Base-by-base conservation (phyloP, 805 yeast genomes). In the Maudiozyma bulderi region DNA sequence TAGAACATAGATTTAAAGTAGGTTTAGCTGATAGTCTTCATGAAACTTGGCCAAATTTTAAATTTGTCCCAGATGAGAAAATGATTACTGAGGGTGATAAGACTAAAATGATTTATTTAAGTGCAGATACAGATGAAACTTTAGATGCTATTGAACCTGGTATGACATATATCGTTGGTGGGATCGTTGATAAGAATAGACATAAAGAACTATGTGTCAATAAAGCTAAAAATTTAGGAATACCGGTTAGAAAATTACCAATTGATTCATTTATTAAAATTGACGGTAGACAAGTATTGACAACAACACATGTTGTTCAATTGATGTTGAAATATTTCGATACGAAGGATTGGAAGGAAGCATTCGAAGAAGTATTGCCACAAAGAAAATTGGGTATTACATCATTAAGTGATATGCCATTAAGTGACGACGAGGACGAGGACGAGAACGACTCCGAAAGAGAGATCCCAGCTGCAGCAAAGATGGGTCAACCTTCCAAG, bases 221-320 rank as follows among this genome's bases (percentile, higher is more conserved):
- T 54, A 93, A 90, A 65, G 98, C 98, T 0, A 75, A 81, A 54
- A 69, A 73, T 50, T 67, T 86, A 55, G 88, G 90, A 0, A 72
- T 91, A 15, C 64, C 73, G 40, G 86, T 93, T 1, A 90, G 81
- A 28, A 76, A 86, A 59, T 73, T 91, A 46, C 99, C 99, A 5
- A 87, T 91, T 48, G 95, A 82, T 48, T 87, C 88, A 65, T 87
- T 73, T 60, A 85, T 93, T 50, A 78, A 82, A 55, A 68, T 93
- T 46, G 81, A 86, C 52, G 96, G 98, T 1, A 76, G 98, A 57
- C 80, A 81, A 53, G 98, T 91, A 2, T 71, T 93, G 52, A 95
- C 98, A 0, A 90, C 97, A 0, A 85, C 95, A 33, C 98, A 91
- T 64, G 98, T 93, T n/a, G 84, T 86, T 52, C 96, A 91, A 64